These are phyloP conservation scores for Wickerhamomyces mucosus DNA, from an alignment of 805 yeast genomes.

Conservation along the genomic window DNA sequence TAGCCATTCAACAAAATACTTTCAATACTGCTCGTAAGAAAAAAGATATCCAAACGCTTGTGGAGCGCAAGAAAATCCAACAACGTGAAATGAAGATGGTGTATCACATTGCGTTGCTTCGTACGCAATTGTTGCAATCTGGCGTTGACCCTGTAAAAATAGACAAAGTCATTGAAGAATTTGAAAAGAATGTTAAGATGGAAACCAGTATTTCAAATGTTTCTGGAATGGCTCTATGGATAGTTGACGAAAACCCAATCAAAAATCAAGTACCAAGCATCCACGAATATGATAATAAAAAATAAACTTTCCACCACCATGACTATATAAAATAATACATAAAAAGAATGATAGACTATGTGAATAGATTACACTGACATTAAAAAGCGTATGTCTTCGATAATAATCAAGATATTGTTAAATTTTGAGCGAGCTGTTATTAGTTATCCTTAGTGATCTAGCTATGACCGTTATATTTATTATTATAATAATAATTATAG, in stretches of 20 bases:
- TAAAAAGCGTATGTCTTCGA: too few species aligned
- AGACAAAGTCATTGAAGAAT: conserved; percentile 43
- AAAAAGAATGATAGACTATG: conserved; percentile 1
- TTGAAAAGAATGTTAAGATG: conserved; percentile 48
- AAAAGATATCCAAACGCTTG: conserved; percentile 40
- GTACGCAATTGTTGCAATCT: conserved; percentile 48
- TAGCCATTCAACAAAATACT: conserved; percentile 35
- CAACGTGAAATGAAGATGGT: conserved; percentile 50
- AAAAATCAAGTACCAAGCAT: conserved; percentile 48
- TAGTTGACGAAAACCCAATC: conserved; percentile 39
- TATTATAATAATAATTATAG: too few species aligned
- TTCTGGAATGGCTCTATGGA: conserved; percentile 49
- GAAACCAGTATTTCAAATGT: conserved; percentile 47
- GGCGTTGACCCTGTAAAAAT: conserved; percentile 51
- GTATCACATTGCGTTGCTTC: conserved; percentile 55
- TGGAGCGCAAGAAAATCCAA: conserved; percentile 39
- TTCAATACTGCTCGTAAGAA: conserved; percentile 41
- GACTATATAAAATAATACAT: too few species aligned
- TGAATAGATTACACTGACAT: too few species aligned
- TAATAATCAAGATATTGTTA: too few species aligned
- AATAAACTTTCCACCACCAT: too few species aligned
- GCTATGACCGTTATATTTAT: too few species aligned
- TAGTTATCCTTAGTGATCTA: too few species aligned
- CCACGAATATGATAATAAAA: conserved; percentile 46
- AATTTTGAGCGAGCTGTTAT: too few species aligned